Evolutionary conservation across 208 protist species (phyloP).

Genomic region (Leishmania martiniquensis): DNA sequence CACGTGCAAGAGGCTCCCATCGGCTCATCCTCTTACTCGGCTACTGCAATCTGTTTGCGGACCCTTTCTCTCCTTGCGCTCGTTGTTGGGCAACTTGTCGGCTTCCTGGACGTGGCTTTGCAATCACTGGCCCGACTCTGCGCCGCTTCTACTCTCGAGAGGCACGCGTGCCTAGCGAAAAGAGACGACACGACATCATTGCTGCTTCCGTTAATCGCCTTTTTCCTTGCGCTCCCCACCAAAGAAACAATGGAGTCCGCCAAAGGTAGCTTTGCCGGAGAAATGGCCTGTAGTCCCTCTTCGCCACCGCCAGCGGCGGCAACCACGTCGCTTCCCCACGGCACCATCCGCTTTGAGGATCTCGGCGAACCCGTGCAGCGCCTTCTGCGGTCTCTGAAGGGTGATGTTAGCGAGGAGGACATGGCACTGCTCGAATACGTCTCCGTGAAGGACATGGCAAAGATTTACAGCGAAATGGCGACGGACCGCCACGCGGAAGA

Average conservation of each 20-base stretch:
- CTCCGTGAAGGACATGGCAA: constrained; percentile 87
- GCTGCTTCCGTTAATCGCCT: background rate
- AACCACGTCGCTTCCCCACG: background rate
- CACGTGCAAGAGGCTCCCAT: no score
- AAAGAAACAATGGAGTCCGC: background rate
- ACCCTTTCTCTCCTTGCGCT: background rate
- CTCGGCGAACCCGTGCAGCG: constrained; percentile 86
- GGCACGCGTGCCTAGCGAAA: no score
- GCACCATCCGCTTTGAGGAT: constrained; percentile 86
- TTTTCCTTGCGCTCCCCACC: background rate
- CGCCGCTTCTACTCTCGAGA: no score
- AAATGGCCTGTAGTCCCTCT: constrained; percentile 9
- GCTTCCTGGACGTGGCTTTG: no score
- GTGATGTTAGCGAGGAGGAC: constrained; percentile 70
- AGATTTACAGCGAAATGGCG: constrained; percentile 84
- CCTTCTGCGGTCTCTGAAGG: constrained; percentile 68
- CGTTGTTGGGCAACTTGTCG: no score
- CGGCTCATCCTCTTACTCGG: background rate
- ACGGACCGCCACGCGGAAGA: constrained; percentile 62
- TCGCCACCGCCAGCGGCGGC: background rate
- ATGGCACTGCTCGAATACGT: constrained; percentile 83
- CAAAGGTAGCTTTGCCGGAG: background rate
- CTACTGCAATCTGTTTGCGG: background rate
- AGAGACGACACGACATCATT: background rate
- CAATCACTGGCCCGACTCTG: no score